A percentile compares a stretch with the other conserved stretches of the same genome.
These are phyloP conservation scores for Monilinia aucupariae DNA, from an alignment of 2,329 filamentous ascomycete genomes.

Conservation along the genomic window DNA sequence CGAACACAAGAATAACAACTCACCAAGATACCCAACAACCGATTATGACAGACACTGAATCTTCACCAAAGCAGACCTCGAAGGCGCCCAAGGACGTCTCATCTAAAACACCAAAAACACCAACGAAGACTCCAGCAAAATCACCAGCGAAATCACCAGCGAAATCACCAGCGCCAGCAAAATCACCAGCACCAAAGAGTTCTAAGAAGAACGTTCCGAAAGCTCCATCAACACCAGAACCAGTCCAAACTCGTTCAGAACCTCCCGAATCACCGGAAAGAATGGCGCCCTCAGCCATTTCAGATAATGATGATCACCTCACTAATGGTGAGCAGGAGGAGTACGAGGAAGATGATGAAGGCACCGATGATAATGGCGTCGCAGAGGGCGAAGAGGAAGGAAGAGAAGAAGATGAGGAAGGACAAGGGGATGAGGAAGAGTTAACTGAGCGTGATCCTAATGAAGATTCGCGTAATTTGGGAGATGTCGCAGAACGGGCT, in stretches of 20 bases:
- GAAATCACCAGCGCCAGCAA: slow-evolving; percentile 1
- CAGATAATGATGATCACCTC: slow-evolving; percentile 14
- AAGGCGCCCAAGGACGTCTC: slow-evolving; percentile 2
- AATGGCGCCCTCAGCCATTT: slow-evolving; percentile 15
- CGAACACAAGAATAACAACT: not conserved
- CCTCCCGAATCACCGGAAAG: slow-evolving; percentile 13
- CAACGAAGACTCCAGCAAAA: not conserved
- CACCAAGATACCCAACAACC: slow-evolving; percentile 1
- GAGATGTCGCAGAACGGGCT: not conserved
- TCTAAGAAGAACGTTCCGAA: slow-evolving; percentile 2
- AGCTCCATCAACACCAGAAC: slow-evolving; percentile 14
- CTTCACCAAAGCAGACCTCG: not conserved
- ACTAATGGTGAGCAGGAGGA: slow-evolving; percentile 16
- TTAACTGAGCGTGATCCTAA: slow-evolving; percentile 14
- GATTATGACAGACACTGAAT: slow-evolving; percentile 18
- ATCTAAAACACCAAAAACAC: slow-evolving; percentile 7
- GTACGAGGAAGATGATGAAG: slow-evolving; percentile 13
- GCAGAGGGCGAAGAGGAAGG: slow-evolving; percentile 15
- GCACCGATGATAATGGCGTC: slow-evolving; percentile 8
- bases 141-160: not conserved
- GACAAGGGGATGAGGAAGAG: slow-evolving; percentile 28
- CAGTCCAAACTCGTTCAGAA: slow-evolving; percentile 15
- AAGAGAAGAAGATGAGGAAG: slow-evolving; percentile 32
- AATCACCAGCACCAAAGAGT: slow-evolving; percentile 5
- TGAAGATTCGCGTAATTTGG: slow-evolving; percentile 6